Evolutionary conservation across 2,329 filamentous ascomycete species (phyloP), one percentile per base, ranked within the genome.

Genomic region (Fusarium nisikadoi): DNA sequence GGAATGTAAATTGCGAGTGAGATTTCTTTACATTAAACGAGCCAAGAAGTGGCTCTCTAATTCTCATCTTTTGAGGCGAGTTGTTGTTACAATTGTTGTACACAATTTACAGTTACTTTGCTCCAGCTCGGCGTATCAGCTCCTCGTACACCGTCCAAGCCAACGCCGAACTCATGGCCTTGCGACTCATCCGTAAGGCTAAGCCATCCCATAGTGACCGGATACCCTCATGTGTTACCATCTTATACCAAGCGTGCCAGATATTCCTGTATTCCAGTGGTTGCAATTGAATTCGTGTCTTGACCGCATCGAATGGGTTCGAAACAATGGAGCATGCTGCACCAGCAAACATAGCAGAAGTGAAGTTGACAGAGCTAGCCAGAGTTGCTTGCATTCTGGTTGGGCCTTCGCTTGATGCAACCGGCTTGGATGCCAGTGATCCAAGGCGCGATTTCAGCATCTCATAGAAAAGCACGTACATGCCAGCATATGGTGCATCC

Each of bases 91-190:
- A 75, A 39, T 49, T 73, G 59, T 64, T 62, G 23, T 76, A 76
- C 73, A 76, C 35, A 39, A 39, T 45, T 42, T 62, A 54, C 49
- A 62, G 27, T 69, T 72, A 73, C 54, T 54, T 65, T 12, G 57
- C 52, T 60, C 65, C 76, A 41, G 74, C 78, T 75, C 93, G 87
- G 67, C 95, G 86, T 70, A 98, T 92, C 76, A 98, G 82, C 81
- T 98, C 95, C 83, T 99, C 96, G 79, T 99, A 99, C 43, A 98
- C 87, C 14, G 95, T 98, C 96, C 96, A 99, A 12, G 95, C 95
- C 74, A 98, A 86, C n/a, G 96, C 96, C 57, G 93, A 95, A 81
- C 95, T 98, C 47, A 98, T 83, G 9, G 94, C 95, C 82, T 99
- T 99, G 75, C 96, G 88, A 49, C 91, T 93, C 86, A 98, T 97